phyloP scores from a whole-genome alignment of 441 rosid species.

The Adansonia gregorii region DNA sequence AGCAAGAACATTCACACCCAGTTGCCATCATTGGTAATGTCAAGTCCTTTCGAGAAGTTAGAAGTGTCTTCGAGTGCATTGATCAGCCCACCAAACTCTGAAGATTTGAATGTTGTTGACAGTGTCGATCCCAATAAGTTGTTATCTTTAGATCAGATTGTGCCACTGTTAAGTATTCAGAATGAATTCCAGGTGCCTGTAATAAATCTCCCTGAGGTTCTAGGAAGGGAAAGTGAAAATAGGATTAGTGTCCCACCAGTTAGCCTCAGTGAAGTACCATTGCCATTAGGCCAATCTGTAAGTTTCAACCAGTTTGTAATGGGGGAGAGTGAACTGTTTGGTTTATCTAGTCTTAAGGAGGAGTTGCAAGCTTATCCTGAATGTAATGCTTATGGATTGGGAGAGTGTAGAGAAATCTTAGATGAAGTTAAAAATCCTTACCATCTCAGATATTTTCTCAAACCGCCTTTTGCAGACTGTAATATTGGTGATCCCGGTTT shows the following conservation, averaged over 20 bases:
- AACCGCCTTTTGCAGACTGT: slow-evolving; percentile 30
- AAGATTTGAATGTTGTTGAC: slow-evolving; percentile 33
- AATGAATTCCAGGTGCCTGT: slow-evolving; percentile 19
- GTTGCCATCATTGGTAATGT: slow-evolving; percentile 22
- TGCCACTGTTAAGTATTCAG: slow-evolving; percentile 23
- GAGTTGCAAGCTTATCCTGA: slow-evolving; percentile 39
- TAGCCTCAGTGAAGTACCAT: slow-evolving; percentile 34
- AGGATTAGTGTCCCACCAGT: slow-evolving; percentile 17
- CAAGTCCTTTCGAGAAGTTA: slow-evolving; percentile 31
- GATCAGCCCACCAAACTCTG: slow-evolving; percentile 27
- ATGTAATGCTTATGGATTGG: slow-evolving; percentile 23
- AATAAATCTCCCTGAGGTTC: slow-evolving; percentile 33
- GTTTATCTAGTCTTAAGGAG: slow-evolving; percentile 40
- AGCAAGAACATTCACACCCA: slow-evolving; percentile 33
- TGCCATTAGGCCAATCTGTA: slow-evolving; percentile 22
- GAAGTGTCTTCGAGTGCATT: slow-evolving; percentile 35
- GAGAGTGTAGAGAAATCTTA: slow-evolving; percentile 32
- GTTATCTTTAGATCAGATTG: slow-evolving; percentile 32
- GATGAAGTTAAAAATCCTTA: slow-evolving; percentile 27
- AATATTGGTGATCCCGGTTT: slow-evolving; percentile 26
- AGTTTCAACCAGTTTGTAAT: slow-evolving; percentile 27
- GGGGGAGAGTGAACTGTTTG: slow-evolving; percentile 30
- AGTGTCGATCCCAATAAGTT: slow-evolving; percentile 25
- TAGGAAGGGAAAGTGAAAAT: slow-evolving; percentile 25
- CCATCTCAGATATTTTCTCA: slow-evolving; percentile 25